Conservation (phyloP, 331 rosid species). For the Pyrus hybrid region DNA sequence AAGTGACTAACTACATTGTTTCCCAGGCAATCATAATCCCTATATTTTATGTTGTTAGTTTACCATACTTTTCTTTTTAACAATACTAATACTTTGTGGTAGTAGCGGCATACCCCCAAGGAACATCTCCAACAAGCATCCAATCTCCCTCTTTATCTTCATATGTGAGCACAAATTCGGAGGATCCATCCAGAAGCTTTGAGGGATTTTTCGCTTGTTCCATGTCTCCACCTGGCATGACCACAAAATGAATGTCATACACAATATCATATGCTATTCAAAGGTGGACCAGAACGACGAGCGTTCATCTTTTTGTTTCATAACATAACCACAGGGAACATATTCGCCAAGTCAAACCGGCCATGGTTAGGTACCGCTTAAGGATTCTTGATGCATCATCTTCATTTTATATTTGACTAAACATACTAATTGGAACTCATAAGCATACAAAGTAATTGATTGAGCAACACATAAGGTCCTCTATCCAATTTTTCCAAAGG, state of each 20-base stretch:
- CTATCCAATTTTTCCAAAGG: not conserved
- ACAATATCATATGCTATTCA: not conserved
- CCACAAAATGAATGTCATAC: not conserved
- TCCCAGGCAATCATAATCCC: not conserved
- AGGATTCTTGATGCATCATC: no score
- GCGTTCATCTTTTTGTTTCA: not conserved
- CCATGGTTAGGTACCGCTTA: not conserved
- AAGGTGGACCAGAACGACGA: not conserved
- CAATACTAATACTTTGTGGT: not conserved
- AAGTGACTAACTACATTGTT: not conserved
- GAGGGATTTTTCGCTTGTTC: constrained; percentile 30
- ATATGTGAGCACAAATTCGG: constrained; percentile 67
- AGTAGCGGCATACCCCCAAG: constrained; percentile 45
- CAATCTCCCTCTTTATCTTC: constrained; percentile 73
- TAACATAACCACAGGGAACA: not conserved
- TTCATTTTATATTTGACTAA: no score
- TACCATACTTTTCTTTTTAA: not conserved
- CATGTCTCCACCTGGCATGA: constrained; percentile 25
- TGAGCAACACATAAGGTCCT: not conserved
- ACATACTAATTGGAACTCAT: not conserved
- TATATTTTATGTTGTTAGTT: not conserved
- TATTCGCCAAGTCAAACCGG: not conserved
- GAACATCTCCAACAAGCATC: constrained; percentile 81
- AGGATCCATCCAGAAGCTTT: constrained; percentile 57
- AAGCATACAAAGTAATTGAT: not conserved